Evolutionary conservation across 140 eudicot species (phyloP).

Genomic region (Bidens hawaiensis): DNA sequence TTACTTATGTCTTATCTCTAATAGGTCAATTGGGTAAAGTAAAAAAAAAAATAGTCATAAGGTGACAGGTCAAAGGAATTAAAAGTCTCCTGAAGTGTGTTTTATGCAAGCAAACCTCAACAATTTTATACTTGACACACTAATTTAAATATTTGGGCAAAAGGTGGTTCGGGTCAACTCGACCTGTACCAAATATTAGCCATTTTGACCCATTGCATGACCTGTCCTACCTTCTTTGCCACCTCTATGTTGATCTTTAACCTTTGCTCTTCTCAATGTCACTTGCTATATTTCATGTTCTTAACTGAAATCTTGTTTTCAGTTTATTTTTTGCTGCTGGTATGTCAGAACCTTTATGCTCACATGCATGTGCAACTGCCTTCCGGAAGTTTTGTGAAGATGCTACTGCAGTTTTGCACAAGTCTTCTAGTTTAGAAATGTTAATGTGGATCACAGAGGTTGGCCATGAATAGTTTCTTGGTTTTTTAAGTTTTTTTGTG

Average conservation of each 20-base stretch:
- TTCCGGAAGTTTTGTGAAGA: conserved; percentile 92
- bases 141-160: neutral
- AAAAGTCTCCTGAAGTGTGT: neutral
- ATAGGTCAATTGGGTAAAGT: neutral
- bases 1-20: neutral
- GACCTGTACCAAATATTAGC: neutral
- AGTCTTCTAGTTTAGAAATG: conserved; percentile 76
- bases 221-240: neutral
- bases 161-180: conserved; percentile 1
- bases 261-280: neutral
- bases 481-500: neutral
- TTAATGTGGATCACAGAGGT: conserved; percentile 93
- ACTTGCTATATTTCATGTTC: neutral
- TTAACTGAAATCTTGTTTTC: conserved; percentile 37
- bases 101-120: neutral
- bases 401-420: conserved; percentile 51
- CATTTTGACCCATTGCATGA: neutral
- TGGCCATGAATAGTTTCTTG: neutral
- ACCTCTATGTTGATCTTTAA: conserved; percentile 2
- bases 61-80: neutral
- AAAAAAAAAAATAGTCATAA: neutral
- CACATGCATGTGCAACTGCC: conserved; percentile 80
- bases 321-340: conserved; percentile 92
- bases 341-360: conserved; percentile 66
- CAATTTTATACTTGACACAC: neutral